These are phyloP conservation scores for Lodderomyces elongisporus DNA, from an alignment of 1,139 yeast genomes.

Conservation along the genomic window DNA sequence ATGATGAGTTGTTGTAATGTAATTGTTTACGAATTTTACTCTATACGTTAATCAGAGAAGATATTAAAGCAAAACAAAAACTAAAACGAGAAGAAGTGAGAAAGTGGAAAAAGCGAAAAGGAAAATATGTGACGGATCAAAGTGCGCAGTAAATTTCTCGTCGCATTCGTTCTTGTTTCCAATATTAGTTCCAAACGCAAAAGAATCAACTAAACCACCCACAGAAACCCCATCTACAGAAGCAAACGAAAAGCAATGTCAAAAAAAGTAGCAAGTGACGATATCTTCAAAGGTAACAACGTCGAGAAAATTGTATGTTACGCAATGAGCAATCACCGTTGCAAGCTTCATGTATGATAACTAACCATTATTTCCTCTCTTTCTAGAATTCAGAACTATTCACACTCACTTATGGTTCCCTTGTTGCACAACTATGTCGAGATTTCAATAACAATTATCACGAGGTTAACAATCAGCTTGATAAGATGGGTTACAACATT, in stretches of 20 bases:
- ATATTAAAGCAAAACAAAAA: neutral
- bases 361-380: constrained; percentile 11
- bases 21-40: no score
- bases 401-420: constrained; percentile 88
- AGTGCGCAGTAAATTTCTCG: no score
- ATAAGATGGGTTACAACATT: constrained; percentile 91
- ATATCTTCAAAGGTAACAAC: constrained; percentile 81
- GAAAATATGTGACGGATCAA: neutral
- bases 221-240: neutral
- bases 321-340: neutral
- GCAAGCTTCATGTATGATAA: neutral
- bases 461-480: constrained; percentile 79
- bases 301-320: constrained; percentile 75
- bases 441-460: constrained; percentile 73
- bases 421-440: constrained; percentile 87
- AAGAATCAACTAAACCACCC: neutral
- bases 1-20: no score
- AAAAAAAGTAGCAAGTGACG: constrained; percentile 53
- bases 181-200: neutral
- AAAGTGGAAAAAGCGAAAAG: neutral
- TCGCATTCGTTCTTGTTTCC: neutral
- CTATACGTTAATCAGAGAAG: no score
- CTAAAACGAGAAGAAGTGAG: neutral
- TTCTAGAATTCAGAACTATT: constrained; percentile 78
- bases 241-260: constrained; percentile 8